Conservation (phyloP, 305 asterid species). For the Caryopteris hybrid region DNA sequence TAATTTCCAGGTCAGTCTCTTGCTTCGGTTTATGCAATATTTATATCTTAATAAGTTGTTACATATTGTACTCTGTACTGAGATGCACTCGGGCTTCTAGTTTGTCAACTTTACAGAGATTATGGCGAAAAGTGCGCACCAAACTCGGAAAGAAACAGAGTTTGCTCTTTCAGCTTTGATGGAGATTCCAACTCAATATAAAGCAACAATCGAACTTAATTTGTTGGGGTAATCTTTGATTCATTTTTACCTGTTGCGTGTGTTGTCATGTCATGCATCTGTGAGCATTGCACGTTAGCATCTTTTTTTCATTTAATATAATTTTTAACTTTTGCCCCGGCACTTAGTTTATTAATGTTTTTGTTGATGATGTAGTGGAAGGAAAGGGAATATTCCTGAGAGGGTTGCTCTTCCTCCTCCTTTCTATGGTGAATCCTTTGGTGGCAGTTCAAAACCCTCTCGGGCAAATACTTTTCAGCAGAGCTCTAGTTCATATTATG, state of each 20-base stretch:
- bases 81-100: slow-evolving; percentile 33
- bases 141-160: slow-evolving; percentile 80
- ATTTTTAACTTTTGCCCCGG: too few species aligned
- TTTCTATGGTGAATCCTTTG: slow-evolving; percentile 34
- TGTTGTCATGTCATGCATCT: neutral
- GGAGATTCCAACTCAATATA: slow-evolving; percentile 93
- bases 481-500: slow-evolving; percentile 37
- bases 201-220: slow-evolving; percentile 81
- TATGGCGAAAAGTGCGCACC: slow-evolving; percentile 67
- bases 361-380: slow-evolving; percentile 35
- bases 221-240: slow-evolving; percentile 61
- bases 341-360: neutral
- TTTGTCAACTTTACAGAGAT: slow-evolving; percentile 91
- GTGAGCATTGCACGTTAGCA: too few species aligned
- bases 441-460: slow-evolving; percentile 38
- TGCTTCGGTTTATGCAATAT: neutral
- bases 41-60: neutral
- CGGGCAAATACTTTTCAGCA: slow-evolving; percentile 40
- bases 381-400: slow-evolving; percentile 48
- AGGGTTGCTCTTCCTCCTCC: slow-evolving; percentile 94
- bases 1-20: slow-evolving; percentile 74
- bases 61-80: slow-evolving; percentile 8
- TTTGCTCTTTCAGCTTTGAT: slow-evolving; percentile 91
- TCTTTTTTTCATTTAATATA: too few species aligned
- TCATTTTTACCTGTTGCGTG: neutral